Percentiles rank a stretch among this genome's conserved stretches.
phyloP scores from a whole-genome alignment of 2,329 filamentous ascomycete species.

The Colletotrichum eleusines region DNA sequence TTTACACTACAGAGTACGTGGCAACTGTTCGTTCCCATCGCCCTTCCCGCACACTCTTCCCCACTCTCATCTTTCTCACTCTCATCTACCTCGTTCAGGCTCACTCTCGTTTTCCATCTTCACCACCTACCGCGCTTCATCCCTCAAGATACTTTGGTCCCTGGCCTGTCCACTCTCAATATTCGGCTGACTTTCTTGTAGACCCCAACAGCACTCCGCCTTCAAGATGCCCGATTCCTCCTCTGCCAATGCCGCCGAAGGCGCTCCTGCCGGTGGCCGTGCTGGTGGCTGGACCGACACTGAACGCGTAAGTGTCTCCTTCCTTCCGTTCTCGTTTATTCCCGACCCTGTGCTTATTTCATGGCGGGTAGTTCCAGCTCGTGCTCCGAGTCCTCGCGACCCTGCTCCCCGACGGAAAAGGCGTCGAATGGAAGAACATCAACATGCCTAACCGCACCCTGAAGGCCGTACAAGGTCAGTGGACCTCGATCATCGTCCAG shows the following conservation, averaged over 20 bases:
- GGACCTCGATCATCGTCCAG: conserved; percentile 53
- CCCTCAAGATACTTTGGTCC: background rate
- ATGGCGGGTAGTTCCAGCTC: conserved; percentile 49
- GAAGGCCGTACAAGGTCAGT: conserved; percentile 54
- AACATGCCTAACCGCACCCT: conserved; percentile 53
- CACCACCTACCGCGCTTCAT: background rate
- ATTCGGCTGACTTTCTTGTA: background rate
- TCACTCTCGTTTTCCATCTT: background rate
- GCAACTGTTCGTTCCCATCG: background rate
- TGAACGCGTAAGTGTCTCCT: conserved; percentile 48
- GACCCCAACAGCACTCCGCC: background rate
- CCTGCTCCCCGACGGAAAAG: conserved; percentile 47
- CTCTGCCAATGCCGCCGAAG: conserved; percentile 44
- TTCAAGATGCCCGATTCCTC: conserved; percentile 45
- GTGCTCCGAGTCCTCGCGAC: conserved; percentile 53
- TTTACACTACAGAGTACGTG: background rate
- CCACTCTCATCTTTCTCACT: background rate
- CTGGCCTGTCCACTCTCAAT: background rate
- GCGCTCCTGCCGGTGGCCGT: conserved; percentile 7
- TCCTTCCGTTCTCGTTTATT: background rate
- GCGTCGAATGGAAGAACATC: conserved; percentile 53
- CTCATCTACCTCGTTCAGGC: background rate
- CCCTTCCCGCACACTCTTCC: background rate
- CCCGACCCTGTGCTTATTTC: background rate
- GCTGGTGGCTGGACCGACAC: conserved; percentile 52